Base-by-base conservation (phyloP, 1,284 basidiomycete species). In the Hymenochaete sp. region DNA sequence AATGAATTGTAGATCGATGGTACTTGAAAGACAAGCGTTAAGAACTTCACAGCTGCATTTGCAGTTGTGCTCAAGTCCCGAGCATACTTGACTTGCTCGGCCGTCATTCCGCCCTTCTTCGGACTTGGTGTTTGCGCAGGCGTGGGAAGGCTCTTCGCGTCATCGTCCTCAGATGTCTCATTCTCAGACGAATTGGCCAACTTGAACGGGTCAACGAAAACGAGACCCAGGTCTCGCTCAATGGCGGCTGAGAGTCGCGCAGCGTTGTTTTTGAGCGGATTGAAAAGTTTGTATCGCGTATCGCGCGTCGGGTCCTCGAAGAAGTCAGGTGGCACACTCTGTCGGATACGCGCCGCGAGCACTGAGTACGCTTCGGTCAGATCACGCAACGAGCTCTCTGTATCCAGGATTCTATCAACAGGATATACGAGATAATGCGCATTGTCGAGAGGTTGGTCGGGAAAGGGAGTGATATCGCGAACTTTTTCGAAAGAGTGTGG, bases 291-390 rank as follows among this genome's bases (percentile, higher is more conserved):
- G 73, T 76, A 82, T 11, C 75, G 75, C 51, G 72, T 69, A 57
- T 79, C 75, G 2, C 62, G 40, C 64, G 47, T 82, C 73, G 0
- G 72, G 70, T 39, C 63, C 14, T n/a, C 4, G 21, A 40, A 51
- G n/a, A 51, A 47, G 61, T 6, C 67, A 67, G 13, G 62, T 13
- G 49, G 42, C 5, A 81, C 67, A 19, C 66, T 67, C 0, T 69
- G 59, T 11, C 79, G 69, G 27, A 87, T 58, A 32, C 84, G 77
- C 11, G 75, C 73, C 5, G 76, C 68, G 21, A 88, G 71, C 22
- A 82, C 58, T 21, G 73, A 77, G 60, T 88, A 87, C 0, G 79
- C 81, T 55, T 82, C 78, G 47, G 81, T 80, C 44, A 83, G 68
- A 41, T 79, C 73, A 37, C 66, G 65, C 36, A 78, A 60, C 21